These are phyloP conservation scores for Blepharisma japonicum DNA, from an alignment of 73 alveolate species.

Conservation along the genomic window DNA sequence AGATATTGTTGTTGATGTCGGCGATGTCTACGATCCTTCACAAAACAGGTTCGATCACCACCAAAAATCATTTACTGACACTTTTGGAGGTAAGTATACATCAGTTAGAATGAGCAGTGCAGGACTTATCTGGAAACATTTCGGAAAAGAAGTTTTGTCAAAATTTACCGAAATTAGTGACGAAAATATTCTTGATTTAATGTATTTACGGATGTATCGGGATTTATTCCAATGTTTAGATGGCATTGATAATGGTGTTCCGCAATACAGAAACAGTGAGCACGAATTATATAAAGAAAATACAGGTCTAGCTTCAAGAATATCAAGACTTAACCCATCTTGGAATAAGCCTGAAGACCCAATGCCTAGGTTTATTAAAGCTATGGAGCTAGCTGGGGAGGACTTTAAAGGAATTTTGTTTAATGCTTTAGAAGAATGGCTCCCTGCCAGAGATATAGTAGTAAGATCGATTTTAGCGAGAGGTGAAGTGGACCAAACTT, in stretches of 20 bases:
- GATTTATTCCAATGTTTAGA: conserved; percentile 66
- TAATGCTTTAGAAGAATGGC: conserved; percentile 43
- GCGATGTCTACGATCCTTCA: conserved; percentile 69
- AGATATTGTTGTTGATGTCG: conserved; percentile 84
- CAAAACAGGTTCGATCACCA: conserved; percentile 81
- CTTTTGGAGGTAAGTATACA: conserved; percentile 38
- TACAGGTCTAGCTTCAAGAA: conserved; percentile 54
- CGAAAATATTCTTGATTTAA: conserved; percentile 35
- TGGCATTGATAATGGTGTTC: conserved; percentile 84
- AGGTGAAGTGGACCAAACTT: conserved; percentile 51
- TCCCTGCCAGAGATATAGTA: conserved; percentile 70
- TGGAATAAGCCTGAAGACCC: conserved; percentile 70
- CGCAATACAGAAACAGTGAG: conserved; percentile 37
- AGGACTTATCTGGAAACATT: conserved; percentile 80
- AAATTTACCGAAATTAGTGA: conserved; percentile 41
- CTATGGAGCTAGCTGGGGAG: conserved; percentile 70
- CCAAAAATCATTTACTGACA: conserved; percentile 67
- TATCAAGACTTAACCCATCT: conserved; percentile 72
- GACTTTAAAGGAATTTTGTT: conserved; percentile 59
- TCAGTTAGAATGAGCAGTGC: conserved; percentile 72
- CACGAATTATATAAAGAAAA: conserved; percentile 50
- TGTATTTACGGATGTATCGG: conserved; percentile 49
- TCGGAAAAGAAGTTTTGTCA: conserved; percentile 74
- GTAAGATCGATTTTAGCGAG: conserved; percentile 63
- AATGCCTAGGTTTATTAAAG: conserved; percentile 59